Conservation (phyloP, 495 filamentous ascomycete species). For the Glonium stellatum region DNA sequence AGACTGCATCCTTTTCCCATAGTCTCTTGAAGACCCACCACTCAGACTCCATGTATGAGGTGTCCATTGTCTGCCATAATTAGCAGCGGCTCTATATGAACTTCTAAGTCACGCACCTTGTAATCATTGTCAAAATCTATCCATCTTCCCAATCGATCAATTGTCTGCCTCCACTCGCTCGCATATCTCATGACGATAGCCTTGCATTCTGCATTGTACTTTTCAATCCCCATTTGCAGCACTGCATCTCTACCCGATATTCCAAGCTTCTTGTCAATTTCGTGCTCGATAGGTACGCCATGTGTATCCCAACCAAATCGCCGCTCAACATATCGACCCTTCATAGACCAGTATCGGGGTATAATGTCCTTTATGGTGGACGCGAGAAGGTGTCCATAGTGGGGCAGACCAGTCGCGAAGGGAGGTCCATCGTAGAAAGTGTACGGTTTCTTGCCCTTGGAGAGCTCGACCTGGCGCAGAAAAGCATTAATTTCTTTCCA, state of each 20-base stretch:
- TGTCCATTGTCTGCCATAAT: slow-evolving; percentile 64
- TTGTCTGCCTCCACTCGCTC: slow-evolving; percentile 80
- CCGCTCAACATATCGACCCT: slow-evolving; percentile 77
- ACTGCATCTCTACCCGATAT: slow-evolving; percentile 87
- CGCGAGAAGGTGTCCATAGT: slow-evolving; percentile 92
- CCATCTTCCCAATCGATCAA: slow-evolving; percentile 90
- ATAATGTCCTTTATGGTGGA: slow-evolving; percentile 98
- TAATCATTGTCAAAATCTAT: slow-evolving; percentile 99
- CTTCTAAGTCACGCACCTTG: slow-evolving; percentile 41
- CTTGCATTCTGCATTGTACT: slow-evolving; percentile 89
- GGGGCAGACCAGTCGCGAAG: slow-evolving; percentile 70
- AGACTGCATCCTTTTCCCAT: slow-evolving; percentile 81
- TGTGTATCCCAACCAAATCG: slow-evolving; percentile 87
- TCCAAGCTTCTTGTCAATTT: slow-evolving; percentile 95
- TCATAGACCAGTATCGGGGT: slow-evolving; percentile 96
- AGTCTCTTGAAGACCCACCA: slow-evolving; percentile 98
- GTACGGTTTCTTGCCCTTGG: slow-evolving; percentile 65
- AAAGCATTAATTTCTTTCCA: slow-evolving; percentile 94
- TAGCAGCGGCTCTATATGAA: too few relatives aligned
- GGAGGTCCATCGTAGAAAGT: slow-evolving; percentile 69
- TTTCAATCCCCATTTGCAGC: slow-evolving; percentile 74
- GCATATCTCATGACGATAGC: slow-evolving; percentile 93
- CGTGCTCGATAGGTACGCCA: slow-evolving; percentile 91
- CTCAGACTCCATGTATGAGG: slow-evolving; percentile 88
- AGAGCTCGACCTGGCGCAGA: slow-evolving; percentile 65